These are phyloP conservation scores for Solanum bukasovii DNA, from an alignment of 257 asterid species.

Conservation along the genomic window DNA sequence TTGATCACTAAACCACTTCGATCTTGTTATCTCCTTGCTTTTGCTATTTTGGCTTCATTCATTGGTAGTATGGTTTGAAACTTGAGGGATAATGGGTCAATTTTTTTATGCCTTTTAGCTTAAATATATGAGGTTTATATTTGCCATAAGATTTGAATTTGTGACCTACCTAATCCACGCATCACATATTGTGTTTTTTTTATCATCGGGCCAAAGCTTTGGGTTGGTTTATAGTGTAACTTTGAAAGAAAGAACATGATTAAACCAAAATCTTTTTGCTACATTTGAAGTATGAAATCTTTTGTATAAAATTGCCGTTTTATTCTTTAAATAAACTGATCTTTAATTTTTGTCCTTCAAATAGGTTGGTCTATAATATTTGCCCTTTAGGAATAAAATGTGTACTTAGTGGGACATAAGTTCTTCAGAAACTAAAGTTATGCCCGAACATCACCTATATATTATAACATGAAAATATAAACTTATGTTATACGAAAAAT, in stretches of 20 bases:
- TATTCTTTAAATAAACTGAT: too few species aligned
- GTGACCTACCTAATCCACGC: fast-evolving
- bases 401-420: not conserved
- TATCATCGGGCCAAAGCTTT: not conserved
- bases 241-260: not conserved
- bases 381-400: not conserved
- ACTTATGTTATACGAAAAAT: too few species aligned
- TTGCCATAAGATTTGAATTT: not conserved
- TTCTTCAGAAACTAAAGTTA: too few species aligned
- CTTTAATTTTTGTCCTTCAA: too few species aligned
- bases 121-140: not conserved
- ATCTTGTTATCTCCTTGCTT: too few species aligned
- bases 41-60: too few species aligned
- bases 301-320: not conserved
- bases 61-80: too few species aligned
- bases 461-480: too few species aligned
- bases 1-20: fast-evolving
- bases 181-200: not conserved
- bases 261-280: not conserved
- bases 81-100: too few species aligned
- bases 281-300: not conserved
- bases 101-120: too few species aligned
- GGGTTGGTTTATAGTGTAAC: not conserved
- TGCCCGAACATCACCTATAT: not conserved
- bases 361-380: too few species aligned